A percentile compares a stretch with the other conserved stretches of the same genome.
Evolutionary conservation across 2,329 filamentous ascomycete genomes (phyloP).

Genomic region (Exophiala phaeomuriformis): DNA sequence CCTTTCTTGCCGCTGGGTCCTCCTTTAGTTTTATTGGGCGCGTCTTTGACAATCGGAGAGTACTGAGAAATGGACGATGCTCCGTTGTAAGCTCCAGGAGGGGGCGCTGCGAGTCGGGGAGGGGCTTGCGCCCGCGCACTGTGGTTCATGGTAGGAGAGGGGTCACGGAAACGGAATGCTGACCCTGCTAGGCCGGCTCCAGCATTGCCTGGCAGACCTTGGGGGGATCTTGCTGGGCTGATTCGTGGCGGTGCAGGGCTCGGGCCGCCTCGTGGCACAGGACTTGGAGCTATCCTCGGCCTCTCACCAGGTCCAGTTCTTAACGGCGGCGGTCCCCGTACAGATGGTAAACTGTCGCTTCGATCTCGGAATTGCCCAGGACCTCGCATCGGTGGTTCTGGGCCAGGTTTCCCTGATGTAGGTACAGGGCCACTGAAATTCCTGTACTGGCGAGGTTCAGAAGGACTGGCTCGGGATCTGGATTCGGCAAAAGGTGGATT

Average conservation of each 20-base stretch:
- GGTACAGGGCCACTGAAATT: constrained; percentile 21
- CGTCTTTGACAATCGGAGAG: constrained; percentile 26
- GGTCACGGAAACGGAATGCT: constrained; percentile 19
- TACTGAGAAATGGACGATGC: constrained; percentile 27
- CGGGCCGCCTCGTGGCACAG: constrained; percentile 10
- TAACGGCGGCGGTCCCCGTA: constrained; percentile 10
- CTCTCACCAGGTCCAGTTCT: constrained; percentile 16
- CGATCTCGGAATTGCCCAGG: constrained; percentile 6
- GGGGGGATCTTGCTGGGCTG: constrained; percentile 1
- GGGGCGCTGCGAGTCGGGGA: constrained; percentile 18
- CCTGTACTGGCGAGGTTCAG: constrained; percentile 12
- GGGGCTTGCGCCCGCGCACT: constrained; percentile 22
- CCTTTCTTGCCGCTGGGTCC: constrained; percentile 1
- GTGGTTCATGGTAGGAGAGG: constrained; percentile 22
- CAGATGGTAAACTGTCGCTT: constrained; percentile 12
- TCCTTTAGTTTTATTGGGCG: constrained; percentile 4
- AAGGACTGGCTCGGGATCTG: not conserved
- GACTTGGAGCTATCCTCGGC: constrained; percentile 9
- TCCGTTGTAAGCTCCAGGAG: constrained; percentile 26
- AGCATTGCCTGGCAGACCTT: not conserved
- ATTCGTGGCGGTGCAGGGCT: constrained; percentile 2
- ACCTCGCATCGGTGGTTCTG: constrained; percentile 7
- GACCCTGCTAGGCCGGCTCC: constrained; percentile 1
- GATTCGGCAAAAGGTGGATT: constrained; percentile 3
- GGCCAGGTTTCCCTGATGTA: constrained; percentile 11